Evolutionary conservation across 176 grass and related monocot species (phyloP).

Genomic region (Melocanna baccifera): DNA sequence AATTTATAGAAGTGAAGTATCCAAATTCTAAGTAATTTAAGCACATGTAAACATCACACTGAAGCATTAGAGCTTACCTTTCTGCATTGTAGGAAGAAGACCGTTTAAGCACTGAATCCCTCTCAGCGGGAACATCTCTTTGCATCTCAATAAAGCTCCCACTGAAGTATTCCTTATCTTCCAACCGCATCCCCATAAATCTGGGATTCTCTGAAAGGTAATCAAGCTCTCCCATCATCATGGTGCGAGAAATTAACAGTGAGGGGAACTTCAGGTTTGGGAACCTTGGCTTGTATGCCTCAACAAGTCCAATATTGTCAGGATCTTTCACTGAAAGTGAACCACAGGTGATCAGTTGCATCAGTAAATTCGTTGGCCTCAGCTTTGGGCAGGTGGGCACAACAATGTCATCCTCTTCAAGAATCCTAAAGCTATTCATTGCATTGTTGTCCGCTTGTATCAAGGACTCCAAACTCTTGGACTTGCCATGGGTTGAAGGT

Average conservation of each 20-base stretch:
- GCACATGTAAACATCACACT: background rate
- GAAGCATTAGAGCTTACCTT: slow-evolving; percentile 51
- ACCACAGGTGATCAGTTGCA: slow-evolving; percentile 89
- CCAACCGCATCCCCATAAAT: slow-evolving; percentile 45
- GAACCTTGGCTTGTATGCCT: slow-evolving; percentile 65
- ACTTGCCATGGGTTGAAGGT: slow-evolving; percentile 41
- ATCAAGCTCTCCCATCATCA: slow-evolving; percentile 68
- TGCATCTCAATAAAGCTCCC: slow-evolving; percentile 77
- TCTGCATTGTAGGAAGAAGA: slow-evolving; percentile 90
- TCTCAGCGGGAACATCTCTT: slow-evolving; percentile 51
- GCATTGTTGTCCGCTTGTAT: slow-evolving; percentile 53
- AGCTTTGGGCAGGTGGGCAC: slow-evolving; percentile 55
- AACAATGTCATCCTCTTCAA: slow-evolving; percentile 74
- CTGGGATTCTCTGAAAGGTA: slow-evolving; percentile 59
- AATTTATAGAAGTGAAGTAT: background rate
- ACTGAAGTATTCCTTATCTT: slow-evolving; percentile 95
- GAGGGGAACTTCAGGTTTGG: slow-evolving; percentile 64
- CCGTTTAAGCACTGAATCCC: slow-evolving; percentile 59
- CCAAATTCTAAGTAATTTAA: background rate
- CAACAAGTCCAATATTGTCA: slow-evolving; percentile 47
- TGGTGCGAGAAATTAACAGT: slow-evolving; percentile 51
- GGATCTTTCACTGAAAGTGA: slow-evolving; percentile 79
- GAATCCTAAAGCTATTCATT: slow-evolving; percentile 48
- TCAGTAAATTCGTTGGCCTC: slow-evolving; percentile 65
- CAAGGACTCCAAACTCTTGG: slow-evolving; percentile 80